These are phyloP conservation scores for Rhinocladiella mackenziei DNA, from an alignment of 2,329 filamentous ascomycete species.

Conservation along the genomic window DNA sequence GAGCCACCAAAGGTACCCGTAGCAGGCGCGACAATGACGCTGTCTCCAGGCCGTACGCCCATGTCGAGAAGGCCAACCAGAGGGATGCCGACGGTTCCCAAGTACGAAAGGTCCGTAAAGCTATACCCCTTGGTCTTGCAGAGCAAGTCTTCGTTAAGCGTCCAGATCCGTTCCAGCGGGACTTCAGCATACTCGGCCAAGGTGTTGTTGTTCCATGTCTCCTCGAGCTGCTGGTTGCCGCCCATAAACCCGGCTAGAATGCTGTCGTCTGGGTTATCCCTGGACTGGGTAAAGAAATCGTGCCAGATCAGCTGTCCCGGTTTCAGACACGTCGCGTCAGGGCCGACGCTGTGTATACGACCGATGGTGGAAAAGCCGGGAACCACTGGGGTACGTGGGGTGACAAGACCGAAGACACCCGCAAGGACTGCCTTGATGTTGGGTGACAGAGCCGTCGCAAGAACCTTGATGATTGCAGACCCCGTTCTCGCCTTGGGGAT, in stretches of 20 bases:
- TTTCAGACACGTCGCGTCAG: constrained; percentile 36
- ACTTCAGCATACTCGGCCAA: constrained; percentile 36
- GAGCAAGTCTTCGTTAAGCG: constrained; percentile 33
- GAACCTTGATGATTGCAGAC: constrained; percentile 40
- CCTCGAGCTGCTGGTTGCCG: constrained; percentile 34
- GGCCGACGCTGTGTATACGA: constrained; percentile 36
- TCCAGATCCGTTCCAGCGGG: constrained; percentile 38
- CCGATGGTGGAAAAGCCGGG: constrained; percentile 37
- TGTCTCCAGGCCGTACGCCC: constrained; percentile 43
- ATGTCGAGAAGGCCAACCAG: constrained; percentile 43
- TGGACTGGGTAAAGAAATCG: constrained; percentile 35
- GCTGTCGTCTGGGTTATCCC: constrained; percentile 33
- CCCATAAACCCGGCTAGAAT: constrained; percentile 31
- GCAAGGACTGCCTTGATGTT: constrained; percentile 33
- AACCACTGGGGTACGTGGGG: constrained; percentile 34
- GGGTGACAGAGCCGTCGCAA: constrained; percentile 35
- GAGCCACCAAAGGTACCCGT: constrained; percentile 48
- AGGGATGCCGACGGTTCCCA: constrained; percentile 37
- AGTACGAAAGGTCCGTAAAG: constrained; percentile 37
- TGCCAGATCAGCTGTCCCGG: constrained; percentile 39
- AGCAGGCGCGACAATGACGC: constrained; percentile 46
- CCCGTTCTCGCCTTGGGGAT: constrained; percentile 35
- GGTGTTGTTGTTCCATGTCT: constrained; percentile 37
- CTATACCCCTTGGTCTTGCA: constrained; percentile 36
- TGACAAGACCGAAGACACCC: constrained; percentile 37